These are phyloP conservation scores for Fusarium drepaniforme DNA, from an alignment of 2,329 filamentous ascomycete genomes.

Conservation along the genomic window DNA sequence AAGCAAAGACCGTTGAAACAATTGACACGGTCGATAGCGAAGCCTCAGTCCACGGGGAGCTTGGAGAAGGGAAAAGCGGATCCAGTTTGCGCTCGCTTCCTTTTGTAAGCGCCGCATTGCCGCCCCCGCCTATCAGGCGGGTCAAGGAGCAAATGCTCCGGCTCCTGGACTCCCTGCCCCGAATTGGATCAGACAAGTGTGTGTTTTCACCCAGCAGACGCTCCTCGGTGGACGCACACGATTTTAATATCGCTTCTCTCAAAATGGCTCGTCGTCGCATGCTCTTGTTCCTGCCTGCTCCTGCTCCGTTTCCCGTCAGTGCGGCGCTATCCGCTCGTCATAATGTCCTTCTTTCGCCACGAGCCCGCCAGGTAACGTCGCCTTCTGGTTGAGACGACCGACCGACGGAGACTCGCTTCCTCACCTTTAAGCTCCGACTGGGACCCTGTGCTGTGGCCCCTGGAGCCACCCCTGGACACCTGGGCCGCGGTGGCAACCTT, in stretches of 20 bases:
- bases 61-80: slow-evolving; percentile 31
- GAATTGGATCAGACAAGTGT: slow-evolving; percentile 44
- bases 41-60: neutral
- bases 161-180: slow-evolving; percentile 38
- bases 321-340: slow-evolving; percentile 36
- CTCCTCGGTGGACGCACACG: slow-evolving; percentile 45
- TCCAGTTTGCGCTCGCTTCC: slow-evolving; percentile 18
- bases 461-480: slow-evolving; percentile 28
- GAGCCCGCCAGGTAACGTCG: slow-evolving; percentile 39
- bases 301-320: slow-evolving; percentile 17
- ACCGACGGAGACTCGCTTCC: slow-evolving; percentile 27
- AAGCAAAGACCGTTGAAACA: neutral
- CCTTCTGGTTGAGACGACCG: slow-evolving; percentile 34
- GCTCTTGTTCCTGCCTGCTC: slow-evolving; percentile 26
- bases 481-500: slow-evolving; percentile 39
- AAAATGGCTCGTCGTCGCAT: slow-evolving; percentile 49
- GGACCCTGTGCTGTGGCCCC: slow-evolving; percentile 28
- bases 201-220: slow-evolving; percentile 39
- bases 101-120: slow-evolving; percentile 48
- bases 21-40: neutral
- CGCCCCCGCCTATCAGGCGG: slow-evolving; percentile 46
- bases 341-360: slow-evolving; percentile 43
- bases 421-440: slow-evolving; percentile 34
- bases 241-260: slow-evolving; percentile 42
- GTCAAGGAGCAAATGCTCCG: slow-evolving; percentile 53